Evolutionary conservation across 352 stramenopile genomes (phyloP).

Genomic region (Thalassiosira exigua): DNA sequence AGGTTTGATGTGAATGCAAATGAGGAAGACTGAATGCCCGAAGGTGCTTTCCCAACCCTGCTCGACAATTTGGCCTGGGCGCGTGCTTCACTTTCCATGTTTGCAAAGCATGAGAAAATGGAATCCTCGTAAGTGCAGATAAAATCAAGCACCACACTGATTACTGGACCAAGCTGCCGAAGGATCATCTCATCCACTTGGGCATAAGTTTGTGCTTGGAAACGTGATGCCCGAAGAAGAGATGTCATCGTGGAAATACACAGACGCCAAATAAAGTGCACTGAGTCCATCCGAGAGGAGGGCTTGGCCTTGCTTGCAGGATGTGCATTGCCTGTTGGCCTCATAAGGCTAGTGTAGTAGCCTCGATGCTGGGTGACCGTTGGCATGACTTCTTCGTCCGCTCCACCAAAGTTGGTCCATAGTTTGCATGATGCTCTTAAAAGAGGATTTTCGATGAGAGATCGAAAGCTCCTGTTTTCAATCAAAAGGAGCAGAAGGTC

Average conservation of each 20-base stretch:
- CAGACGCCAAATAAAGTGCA: conserved; percentile 52
- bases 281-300: conserved; percentile 33
- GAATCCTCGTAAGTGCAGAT: conserved; percentile 48
- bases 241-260: conserved; percentile 46
- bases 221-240: conserved; percentile 36
- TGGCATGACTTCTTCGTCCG: conserved; percentile 2
- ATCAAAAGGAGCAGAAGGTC: conserved; percentile 46
- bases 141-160: conserved; percentile 63
- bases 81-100: conserved; percentile 24
- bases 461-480: conserved; percentile 34
- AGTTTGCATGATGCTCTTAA: conserved; percentile 32
- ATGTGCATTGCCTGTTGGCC: neutral
- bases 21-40: conserved; percentile 47
- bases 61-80: conserved; percentile 11
- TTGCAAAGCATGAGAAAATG: conserved; percentile 58
- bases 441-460: conserved; percentile 47
- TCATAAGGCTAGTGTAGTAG: conserved; percentile 23
- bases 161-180: conserved; percentile 36
- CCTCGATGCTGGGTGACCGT: conserved; percentile 32
- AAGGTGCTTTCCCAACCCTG: conserved; percentile 23
- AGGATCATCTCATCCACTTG: conserved; percentile 42
- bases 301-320: conserved; percentile 17
- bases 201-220: conserved; percentile 29
- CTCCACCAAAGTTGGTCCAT: conserved; percentile 9
- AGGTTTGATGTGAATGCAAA: conserved; percentile 64